phyloP scores from a whole-genome alignment of 177 flowering plant genomes.

The Tripterygium wilfordii region DNA sequence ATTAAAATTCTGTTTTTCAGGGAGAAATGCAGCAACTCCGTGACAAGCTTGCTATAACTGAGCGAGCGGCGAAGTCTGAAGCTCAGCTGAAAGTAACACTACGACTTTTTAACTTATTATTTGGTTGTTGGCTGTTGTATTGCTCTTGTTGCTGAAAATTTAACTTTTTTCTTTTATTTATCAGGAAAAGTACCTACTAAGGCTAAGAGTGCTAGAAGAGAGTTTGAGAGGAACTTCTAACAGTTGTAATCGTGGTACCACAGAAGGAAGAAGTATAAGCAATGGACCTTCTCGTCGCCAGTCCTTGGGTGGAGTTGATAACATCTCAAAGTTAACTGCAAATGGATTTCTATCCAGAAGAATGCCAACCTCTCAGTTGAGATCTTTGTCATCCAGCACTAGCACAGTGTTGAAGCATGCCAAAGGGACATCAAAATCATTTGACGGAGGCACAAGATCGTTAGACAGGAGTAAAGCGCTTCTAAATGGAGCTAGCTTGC shows the following conservation, averaged over 20 bases:
- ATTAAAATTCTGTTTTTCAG: too few relatives aligned
- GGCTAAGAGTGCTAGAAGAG: slow-evolving; percentile 78
- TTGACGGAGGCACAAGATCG: slow-evolving; percentile 84
- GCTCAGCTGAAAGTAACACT: slow-evolving; percentile 67
- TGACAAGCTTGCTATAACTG: slow-evolving; percentile 72
- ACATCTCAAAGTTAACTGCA: slow-evolving; percentile 45
- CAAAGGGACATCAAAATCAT: slow-evolving; percentile 81
- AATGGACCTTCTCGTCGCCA: slow-evolving; percentile 83
- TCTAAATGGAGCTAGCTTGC: slow-evolving; percentile 39
- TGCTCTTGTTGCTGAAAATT: neutral
- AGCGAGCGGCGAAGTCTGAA: slow-evolving; percentile 76
- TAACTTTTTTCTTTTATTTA: too few relatives aligned
- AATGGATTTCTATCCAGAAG: slow-evolving; percentile 64
- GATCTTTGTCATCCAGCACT: slow-evolving; percentile 46
- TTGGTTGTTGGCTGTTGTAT: neutral
- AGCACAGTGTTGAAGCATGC: slow-evolving; percentile 66
- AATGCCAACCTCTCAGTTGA: slow-evolving; percentile 43
- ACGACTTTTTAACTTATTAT: neutral
- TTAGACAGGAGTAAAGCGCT: slow-evolving; percentile 56
- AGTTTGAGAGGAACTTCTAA: slow-evolving; percentile 52
- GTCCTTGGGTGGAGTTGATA: slow-evolving; percentile 79
- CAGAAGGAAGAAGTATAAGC: slow-evolving; percentile 61
- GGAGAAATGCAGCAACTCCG: slow-evolving; percentile 94
- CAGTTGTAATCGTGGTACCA: slow-evolving; percentile 30
- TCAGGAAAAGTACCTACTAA: slow-evolving; percentile 67